Conservation (phyloP, 148 eudicot genomes). For the Cornus kousa region DNA sequence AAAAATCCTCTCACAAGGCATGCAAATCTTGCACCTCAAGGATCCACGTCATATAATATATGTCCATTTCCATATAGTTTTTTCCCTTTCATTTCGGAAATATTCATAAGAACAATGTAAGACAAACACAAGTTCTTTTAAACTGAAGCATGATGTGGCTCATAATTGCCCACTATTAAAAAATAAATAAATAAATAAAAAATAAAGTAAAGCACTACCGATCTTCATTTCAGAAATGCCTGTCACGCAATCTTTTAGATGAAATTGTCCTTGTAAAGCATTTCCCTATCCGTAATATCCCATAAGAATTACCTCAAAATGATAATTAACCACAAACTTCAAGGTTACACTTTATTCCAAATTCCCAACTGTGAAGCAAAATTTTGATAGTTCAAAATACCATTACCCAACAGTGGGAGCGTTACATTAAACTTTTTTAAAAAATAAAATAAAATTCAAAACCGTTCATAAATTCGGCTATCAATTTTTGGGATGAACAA, state of each 20-base stretch:
- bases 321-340: not conserved
- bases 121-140: not conserved
- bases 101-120: not conserved
- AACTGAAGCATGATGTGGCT: not conserved
- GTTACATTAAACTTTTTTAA: too few relatives aligned
- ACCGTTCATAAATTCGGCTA: not conserved
- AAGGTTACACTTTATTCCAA: not conserved
- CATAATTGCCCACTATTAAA: not conserved
- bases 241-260: too few relatives aligned
- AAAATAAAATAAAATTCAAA: too few relatives aligned
- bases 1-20: not conserved
- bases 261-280: too few relatives aligned
- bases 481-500: not conserved
- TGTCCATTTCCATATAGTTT: not conserved
- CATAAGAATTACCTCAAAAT: too few relatives aligned
- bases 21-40: not conserved
- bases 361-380: too few relatives aligned
- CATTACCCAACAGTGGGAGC: not conserved
- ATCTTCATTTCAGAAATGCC: too few relatives aligned
- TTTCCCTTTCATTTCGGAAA: not conserved
- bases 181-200: too few relatives aligned
- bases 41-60: not conserved
- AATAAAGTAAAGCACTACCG: not conserved
- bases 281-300: too few relatives aligned
- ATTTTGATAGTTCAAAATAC: too few relatives aligned